Conservation (phyloP, 2,329 filamentous ascomycete species). For the Botrytis elliptica region DNA sequence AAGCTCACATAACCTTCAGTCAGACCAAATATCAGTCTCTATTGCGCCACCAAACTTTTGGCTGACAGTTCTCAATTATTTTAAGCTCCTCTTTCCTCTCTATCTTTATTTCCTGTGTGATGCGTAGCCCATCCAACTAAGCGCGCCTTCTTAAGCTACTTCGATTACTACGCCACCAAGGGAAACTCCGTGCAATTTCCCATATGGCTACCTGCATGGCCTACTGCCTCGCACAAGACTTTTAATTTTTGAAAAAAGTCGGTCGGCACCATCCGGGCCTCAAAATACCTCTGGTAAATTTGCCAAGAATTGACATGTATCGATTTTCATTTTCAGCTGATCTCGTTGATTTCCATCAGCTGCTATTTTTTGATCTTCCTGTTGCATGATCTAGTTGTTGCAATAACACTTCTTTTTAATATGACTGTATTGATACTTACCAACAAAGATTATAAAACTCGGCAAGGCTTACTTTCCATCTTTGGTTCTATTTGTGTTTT, state of each 20-base stretch:
- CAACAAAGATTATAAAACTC: neutral
- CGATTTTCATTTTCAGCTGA: neutral
- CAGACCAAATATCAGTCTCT: neutral
- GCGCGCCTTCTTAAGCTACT: neutral
- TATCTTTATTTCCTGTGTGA: neutral
- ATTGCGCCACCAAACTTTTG: conserved; percentile 2
- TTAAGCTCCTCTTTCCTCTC: neutral
- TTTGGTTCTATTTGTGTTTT: conserved; percentile 10
- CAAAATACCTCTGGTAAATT: neutral
- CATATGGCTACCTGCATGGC: conserved; percentile 15
- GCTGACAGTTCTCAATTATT: neutral
- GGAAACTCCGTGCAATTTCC: conserved; percentile 13
- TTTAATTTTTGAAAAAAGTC: neutral
- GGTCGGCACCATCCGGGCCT: conserved; percentile 6
- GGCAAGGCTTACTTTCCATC: neutral
- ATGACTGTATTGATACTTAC: neutral
- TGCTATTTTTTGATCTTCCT: neutral
- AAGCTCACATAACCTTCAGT: neutral
- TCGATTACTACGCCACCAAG: conserved; percentile 2
- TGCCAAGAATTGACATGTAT: neutral
- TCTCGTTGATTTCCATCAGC: neutral
- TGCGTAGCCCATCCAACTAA: neutral
- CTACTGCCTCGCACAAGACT: conserved; percentile 6
- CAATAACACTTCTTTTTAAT: too few relatives aligned
- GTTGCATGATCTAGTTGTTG: neutral